phyloP scores from a whole-genome alignment of 345 rosid genomes.

The Reutealis trisperma region DNA sequence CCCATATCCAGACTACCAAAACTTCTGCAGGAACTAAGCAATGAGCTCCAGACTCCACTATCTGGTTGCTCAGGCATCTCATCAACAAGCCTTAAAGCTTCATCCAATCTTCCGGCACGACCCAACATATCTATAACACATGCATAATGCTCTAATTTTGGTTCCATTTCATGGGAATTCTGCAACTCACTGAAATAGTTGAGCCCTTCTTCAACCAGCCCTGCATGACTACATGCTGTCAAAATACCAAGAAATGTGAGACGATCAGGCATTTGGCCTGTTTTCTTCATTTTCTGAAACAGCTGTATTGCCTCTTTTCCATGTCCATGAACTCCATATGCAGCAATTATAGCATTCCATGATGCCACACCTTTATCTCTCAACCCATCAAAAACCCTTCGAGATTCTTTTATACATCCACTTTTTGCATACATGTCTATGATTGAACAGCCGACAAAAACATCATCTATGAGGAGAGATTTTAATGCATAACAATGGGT shows the following conservation, averaged over 20 bases:
- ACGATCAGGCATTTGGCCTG: slow-evolving; percentile 49
- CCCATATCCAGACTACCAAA: slow-evolving; percentile 48
- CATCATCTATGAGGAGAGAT: slow-evolving; percentile 31
- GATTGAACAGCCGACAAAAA: slow-evolving; percentile 20
- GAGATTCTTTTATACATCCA: slow-evolving; percentile 28
- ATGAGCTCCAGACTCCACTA: slow-evolving; percentile 58
- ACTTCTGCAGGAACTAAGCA: slow-evolving; percentile 66
- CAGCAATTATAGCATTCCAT: slow-evolving; percentile 28
- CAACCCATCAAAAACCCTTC: slow-evolving; percentile 9
- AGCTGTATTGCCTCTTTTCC: slow-evolving; percentile 18
- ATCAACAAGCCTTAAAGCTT: slow-evolving; percentile 47
- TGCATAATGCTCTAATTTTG: slow-evolving; percentile 66
- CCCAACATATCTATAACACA: slow-evolving; percentile 74
- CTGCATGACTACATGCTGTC: slow-evolving; percentile 62
- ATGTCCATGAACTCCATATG: slow-evolving; percentile 22
- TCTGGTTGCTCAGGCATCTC: slow-evolving; percentile 68
- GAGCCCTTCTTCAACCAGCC: slow-evolving; percentile 56
- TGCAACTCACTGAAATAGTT: slow-evolving; percentile 51
- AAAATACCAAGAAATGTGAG: slow-evolving; percentile 60
- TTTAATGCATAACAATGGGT: slow-evolving; percentile 58
- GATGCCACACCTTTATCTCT: slow-evolving; percentile 13
- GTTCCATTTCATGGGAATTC: slow-evolving; percentile 34
- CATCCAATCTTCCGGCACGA: slow-evolving; percentile 54
- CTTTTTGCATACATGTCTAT: slow-evolving; percentile 33
- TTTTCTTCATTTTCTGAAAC: slow-evolving; percentile 19